These are phyloP conservation scores for Aphanomyces astaci DNA, from an alignment of 352 stramenopile species.

Conservation along the genomic window DNA sequence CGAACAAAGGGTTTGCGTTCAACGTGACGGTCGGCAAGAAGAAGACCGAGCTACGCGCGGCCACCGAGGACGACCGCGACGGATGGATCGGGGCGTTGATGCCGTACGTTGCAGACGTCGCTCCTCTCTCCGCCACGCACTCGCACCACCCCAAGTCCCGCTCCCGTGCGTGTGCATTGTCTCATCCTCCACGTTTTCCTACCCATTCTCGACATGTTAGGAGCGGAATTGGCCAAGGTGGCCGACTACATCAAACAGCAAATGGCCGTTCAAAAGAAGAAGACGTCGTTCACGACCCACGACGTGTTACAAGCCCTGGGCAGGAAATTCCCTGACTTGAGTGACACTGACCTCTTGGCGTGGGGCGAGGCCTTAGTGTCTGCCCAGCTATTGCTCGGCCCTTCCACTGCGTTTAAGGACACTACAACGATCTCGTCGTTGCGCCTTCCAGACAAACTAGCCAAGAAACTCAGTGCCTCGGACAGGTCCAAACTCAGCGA, in stretches of 20 bases:
- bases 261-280: constrained; percentile 67
- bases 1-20: constrained; percentile 30
- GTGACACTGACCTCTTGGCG: constrained; percentile 35
- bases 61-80: constrained; percentile 47
- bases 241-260: constrained; percentile 68
- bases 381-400: constrained; percentile 49
- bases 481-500: constrained; percentile 61
- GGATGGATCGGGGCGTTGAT: constrained; percentile 53
- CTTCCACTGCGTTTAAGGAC: neutral
- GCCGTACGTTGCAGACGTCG: constrained; percentile 9
- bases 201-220: too few relatives aligned
- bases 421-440: neutral
- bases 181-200: too few relatives aligned
- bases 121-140: constrained; percentile 15
- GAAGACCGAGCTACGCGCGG: constrained; percentile 67
- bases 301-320: constrained; percentile 60
- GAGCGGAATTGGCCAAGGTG: constrained; percentile 41
- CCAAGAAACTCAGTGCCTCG: constrained; percentile 54
- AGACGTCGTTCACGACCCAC: constrained; percentile 51
- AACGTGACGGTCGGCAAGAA: constrained; percentile 61
- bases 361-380: constrained; percentile 64
- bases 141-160: constrained; percentile 22
- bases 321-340: constrained; percentile 36
- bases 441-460: constrained; percentile 27
- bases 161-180: constrained; percentile 11